A percentile compares a stretch with the other conserved stretches of the same genome.
Evolutionary conservation across 371 early-diverging fungal species (phyloP).

Genomic region (Amoeboaphelidium protococcarum): DNA sequence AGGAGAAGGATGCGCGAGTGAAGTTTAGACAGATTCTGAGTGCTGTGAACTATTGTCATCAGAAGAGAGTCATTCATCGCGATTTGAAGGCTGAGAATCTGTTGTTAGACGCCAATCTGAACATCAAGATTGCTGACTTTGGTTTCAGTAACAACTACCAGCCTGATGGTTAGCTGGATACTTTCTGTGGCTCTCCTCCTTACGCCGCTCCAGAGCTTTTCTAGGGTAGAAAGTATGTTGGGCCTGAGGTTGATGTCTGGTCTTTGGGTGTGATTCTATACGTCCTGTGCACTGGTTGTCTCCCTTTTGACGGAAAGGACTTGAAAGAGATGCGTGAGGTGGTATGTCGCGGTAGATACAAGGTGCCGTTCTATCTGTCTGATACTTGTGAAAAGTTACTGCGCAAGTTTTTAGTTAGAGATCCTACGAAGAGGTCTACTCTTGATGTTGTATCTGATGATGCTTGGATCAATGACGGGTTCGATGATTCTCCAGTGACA

Average conservation of each 20-base stretch:
- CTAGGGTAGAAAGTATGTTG: slow-evolving; percentile 47
- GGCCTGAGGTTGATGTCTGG: slow-evolving; percentile 70
- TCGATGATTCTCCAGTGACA: slow-evolving; percentile 16
- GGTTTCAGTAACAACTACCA: slow-evolving; percentile 15
- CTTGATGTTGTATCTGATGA: slow-evolving; percentile 25
- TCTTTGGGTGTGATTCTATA: slow-evolving; percentile 74
- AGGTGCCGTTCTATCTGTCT: slow-evolving; percentile 26
- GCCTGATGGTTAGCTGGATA: slow-evolving; percentile 9
- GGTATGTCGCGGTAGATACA: slow-evolving; percentile 29
- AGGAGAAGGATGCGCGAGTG: slow-evolving; percentile 54
- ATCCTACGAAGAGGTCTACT: slow-evolving; percentile 19
- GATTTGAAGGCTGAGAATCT: slow-evolving; percentile 21
- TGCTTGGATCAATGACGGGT: slow-evolving; percentile 27
- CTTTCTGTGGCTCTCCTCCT: slow-evolving; percentile 62
- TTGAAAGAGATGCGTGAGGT: slow-evolving; percentile 36
- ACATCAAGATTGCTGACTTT: slow-evolving; percentile 17
- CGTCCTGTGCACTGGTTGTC: slow-evolving; percentile 52
- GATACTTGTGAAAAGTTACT: slow-evolving; percentile 27
- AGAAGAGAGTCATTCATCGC: slow-evolving; percentile 45
- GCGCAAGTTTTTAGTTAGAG: slow-evolving; percentile 23
- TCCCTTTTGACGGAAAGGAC: slow-evolving; percentile 84
- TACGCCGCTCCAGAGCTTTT: slow-evolving; percentile 85
- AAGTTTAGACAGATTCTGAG: slow-evolving; percentile 88
- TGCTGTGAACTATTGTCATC: slow-evolving; percentile 78
- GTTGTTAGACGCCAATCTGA: slow-evolving; percentile 13